Conservation (phyloP, 148 eudicot species). For the Rhododendron mucronatum region DNA sequence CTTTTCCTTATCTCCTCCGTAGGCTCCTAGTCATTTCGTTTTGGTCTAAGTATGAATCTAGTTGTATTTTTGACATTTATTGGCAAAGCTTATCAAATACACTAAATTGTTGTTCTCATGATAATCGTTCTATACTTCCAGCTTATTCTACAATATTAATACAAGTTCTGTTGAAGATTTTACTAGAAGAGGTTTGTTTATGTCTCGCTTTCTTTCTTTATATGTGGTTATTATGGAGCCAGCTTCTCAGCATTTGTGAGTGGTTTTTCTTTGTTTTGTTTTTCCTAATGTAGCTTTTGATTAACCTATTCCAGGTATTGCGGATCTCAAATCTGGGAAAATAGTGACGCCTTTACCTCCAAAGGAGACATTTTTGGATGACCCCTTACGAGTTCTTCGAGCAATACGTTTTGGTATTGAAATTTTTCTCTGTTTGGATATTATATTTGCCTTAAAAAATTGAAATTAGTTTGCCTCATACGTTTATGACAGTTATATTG, state of each 20-base stretch:
- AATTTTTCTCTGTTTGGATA: neutral
- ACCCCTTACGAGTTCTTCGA: constrained; percentile 94
- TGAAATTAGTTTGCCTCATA: neutral
- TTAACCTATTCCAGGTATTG: constrained; percentile 43
- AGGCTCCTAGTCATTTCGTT: neutral
- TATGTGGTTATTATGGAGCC: neutral
- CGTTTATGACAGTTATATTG: neutral
- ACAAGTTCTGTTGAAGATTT: constrained; percentile 78
- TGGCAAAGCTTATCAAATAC: neutral
- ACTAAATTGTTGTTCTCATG: constrained; percentile 6
- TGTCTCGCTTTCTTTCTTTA: neutral
- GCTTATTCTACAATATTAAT: constrained; percentile 94
- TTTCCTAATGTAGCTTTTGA: constrained; percentile 7
- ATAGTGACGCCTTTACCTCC: constrained; percentile 95
- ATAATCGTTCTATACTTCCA: constrained; percentile 10
- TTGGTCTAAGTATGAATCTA: neutral
- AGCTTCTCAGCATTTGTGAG: neutral
- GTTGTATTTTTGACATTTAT: neutral
- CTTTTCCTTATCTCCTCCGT: neutral
- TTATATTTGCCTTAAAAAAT: neutral
- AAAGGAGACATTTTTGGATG: constrained; percentile 92
- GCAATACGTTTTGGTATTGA: constrained; percentile 84
- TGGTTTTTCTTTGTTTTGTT: neutral
- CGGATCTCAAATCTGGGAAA: constrained; percentile 74
- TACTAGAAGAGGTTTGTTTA: constrained; percentile 66